These are phyloP conservation scores for Epichloe sp. DNA, from an alignment of 2,329 filamentous ascomycete genomes.

Conservation along the genomic window DNA sequence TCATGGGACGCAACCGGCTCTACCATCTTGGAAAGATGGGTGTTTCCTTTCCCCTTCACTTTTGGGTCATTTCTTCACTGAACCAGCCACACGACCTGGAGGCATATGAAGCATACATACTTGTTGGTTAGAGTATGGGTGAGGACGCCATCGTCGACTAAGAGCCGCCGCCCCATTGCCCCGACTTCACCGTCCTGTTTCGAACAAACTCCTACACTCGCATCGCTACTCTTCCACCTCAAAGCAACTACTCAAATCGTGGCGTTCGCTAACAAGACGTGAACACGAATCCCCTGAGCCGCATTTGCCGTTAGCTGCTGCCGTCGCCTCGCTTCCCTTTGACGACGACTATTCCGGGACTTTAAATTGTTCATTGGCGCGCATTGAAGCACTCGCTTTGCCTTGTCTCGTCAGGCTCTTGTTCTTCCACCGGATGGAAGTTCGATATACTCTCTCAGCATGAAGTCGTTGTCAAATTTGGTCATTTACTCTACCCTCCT, in stretches of 20 bases:
- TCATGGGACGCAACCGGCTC: too few relatives aligned
- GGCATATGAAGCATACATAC: neutral
- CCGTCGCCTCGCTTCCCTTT: neutral
- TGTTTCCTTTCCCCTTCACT: neutral
- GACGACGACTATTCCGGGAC: neutral
- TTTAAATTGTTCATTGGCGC: neutral
- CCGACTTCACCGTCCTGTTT: conserved; percentile 1
- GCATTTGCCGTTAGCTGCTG: neutral
- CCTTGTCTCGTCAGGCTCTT: neutral
- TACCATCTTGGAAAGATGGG: too few relatives aligned
- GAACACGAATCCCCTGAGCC: conserved; percentile 1
- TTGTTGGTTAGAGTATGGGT: neutral
- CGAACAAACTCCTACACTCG: neutral
- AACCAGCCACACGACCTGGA: neutral
- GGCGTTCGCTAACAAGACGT: neutral
- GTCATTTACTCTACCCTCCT: conserved; percentile 5
- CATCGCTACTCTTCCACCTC: neutral
- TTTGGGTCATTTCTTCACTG: neutral
- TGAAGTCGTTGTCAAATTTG: conserved; percentile 23
- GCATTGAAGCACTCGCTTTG: neutral
- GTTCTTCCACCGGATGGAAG: neutral
- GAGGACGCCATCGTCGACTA: neutral
- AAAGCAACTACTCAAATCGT: neutral
- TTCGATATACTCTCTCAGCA: conserved; percentile 11
- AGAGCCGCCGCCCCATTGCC: neutral